These are phyloP conservation scores for Postia placenta DNA, from an alignment of 768 basidiomycete genomes.

Conservation along the genomic window DNA sequence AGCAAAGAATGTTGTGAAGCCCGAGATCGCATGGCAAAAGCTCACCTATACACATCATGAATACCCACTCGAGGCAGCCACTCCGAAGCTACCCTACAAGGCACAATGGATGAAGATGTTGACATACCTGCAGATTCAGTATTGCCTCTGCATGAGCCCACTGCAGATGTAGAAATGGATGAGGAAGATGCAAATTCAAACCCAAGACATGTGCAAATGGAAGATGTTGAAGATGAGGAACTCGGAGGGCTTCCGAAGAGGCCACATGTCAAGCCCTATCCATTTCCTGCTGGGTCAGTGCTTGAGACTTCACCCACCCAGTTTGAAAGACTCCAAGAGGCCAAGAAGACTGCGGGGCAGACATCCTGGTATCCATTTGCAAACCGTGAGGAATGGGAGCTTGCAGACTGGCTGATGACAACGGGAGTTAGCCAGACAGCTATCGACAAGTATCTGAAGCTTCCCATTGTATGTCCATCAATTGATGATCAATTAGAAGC, in stretches of 20 bases:
- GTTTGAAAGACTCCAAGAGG: background rate
- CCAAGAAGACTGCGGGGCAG: background rate
- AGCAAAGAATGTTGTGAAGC: too few relatives aligned
- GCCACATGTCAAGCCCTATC: constrained; percentile 9
- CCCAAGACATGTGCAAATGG: constrained; percentile 1
- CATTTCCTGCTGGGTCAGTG: background rate
- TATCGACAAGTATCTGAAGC: constrained; percentile 19
- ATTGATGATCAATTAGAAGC: too few relatives aligned
- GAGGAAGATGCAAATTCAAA: background rate
- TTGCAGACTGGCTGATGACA: constrained; percentile 14
- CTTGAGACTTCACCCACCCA: background rate
- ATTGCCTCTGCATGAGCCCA: background rate
- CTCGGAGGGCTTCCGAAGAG: constrained; percentile 5
- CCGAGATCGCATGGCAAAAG: too few relatives aligned
- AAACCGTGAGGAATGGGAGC: constrained; percentile 15
- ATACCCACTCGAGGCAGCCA: background rate
- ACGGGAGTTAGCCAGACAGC: constrained; percentile 13
- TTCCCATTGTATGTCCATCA: constrained; percentile 15
- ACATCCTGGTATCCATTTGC: background rate
- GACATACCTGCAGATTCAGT: background rate
- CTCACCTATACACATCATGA: too few relatives aligned
- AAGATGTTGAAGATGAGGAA: constrained; percentile 14
- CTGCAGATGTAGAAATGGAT: background rate
- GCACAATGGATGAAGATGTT: background rate
- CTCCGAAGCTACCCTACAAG: background rate